Conservation (phyloP, 2,329 filamentous ascomycete species). For the Diaporthe citrichinensis region DNA sequence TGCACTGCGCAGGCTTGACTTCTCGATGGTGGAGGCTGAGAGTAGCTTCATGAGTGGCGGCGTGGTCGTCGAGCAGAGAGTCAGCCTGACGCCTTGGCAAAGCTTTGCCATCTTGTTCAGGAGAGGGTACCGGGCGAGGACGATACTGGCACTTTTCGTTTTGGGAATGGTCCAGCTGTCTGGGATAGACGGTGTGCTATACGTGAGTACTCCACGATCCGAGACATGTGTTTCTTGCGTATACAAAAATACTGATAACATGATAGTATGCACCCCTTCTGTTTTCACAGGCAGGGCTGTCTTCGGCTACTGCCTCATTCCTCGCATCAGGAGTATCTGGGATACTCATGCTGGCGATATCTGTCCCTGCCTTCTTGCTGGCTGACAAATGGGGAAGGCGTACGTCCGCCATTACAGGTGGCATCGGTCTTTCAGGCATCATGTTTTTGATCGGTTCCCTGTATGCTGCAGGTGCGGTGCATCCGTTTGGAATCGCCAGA, state of each 20-base stretch:
- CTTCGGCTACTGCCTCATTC: conserved; percentile 67
- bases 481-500: conserved; percentile 55
- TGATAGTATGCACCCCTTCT: conserved; percentile 71
- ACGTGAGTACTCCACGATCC: conserved; percentile 56
- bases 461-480: conserved; percentile 62
- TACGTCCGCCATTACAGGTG: conserved; percentile 67
- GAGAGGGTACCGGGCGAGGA: conserved; percentile 61
- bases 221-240: not conserved
- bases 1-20: conserved; percentile 58
- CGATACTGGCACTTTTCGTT: conserved; percentile 67
- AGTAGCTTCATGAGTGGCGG: conserved; percentile 56
- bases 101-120: conserved; percentile 52
- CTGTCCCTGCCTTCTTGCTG: conserved; percentile 68
- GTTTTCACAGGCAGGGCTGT: conserved; percentile 71
- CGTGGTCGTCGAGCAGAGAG: conserved; percentile 46
- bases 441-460: conserved; percentile 69
- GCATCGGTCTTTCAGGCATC: conserved; percentile 61
- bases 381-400: conserved; percentile 71
- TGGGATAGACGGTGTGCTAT: conserved; percentile 74
- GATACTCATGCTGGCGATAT: conserved; percentile 69
- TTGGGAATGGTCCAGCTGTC: conserved; percentile 72
- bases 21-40: conserved; percentile 61
- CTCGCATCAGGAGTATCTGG: conserved; percentile 73
- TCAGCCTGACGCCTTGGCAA: conserved; percentile 51
- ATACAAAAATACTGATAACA: not conserved